Evolutionary conservation across 2,329 filamentous ascomycete genomes (phyloP).

Genomic region (Botrytis aclada): DNA sequence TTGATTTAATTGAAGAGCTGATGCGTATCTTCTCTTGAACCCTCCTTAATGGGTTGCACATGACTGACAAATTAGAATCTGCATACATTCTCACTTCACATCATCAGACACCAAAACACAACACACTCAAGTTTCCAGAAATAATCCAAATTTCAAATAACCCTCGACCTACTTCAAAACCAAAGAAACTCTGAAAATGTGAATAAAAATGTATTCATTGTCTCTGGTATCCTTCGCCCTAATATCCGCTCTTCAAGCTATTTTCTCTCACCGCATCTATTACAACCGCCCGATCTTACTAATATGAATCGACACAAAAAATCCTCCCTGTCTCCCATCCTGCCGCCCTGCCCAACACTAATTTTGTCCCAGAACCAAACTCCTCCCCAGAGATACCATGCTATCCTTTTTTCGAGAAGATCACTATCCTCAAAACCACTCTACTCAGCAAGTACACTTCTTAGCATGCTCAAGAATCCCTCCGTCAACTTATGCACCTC

Average conservation of each 20-base stretch:
- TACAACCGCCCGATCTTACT: background rate
- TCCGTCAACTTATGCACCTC: conserved; percentile 79
- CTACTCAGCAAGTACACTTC: conserved; percentile 74
- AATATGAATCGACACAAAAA: background rate
- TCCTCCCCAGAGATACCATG: background rate
- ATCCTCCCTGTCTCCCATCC: background rate
- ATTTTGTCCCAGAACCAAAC: background rate
- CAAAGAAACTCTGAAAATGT: background rate
- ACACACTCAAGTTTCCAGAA: background rate
- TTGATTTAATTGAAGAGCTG: background rate
- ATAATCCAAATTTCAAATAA: background rate
- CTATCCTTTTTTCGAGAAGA: too few species aligned
- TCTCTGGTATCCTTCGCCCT: background rate
- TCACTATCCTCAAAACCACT: background rate
- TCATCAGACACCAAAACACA: background rate
- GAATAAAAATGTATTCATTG: background rate
- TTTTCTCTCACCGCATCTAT: background rate
- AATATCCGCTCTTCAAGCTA: background rate
- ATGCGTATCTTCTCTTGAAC: background rate
- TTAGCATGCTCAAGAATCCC: conserved; percentile 77
- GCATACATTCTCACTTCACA: background rate
- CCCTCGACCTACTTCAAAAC: background rate
- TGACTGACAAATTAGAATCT: background rate
- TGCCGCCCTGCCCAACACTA: background rate
- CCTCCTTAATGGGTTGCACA: too few species aligned